Base-by-base conservation (phyloP, 805 yeast species). In the Kodamaea kakaduensis region DNA sequence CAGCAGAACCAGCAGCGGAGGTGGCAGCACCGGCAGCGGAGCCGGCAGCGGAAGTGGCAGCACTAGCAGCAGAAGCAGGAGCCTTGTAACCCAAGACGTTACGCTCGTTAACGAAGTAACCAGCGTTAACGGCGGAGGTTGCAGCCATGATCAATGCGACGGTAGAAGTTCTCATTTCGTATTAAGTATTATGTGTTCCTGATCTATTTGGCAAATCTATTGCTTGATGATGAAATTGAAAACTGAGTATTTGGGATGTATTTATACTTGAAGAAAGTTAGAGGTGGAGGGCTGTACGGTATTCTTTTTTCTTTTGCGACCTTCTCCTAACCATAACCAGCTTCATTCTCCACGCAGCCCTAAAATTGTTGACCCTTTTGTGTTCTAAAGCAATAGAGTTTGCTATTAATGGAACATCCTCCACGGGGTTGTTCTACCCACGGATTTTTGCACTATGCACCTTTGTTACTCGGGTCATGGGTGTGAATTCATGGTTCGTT, bases 21-120 rank as follows among this genome's bases (percentile, higher is more conserved):
- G 24, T 6, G n/a, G 29, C 18, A 36, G 47, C 14, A 41, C 51
- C 50, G 56, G 53, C 31, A 47, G 47, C 44, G 24, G 51, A 35
- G 61, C 61, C 4, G 61, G 38, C 36, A 30, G 32, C 35, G 17
- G 29, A 18, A 12, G 31, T 30, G 31, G 40, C 25, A 23, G 29
- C 18, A 10, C 19, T 5, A 29, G 24, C 32, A n/a, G 16, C 24
- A 29, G 18, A 13, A 17, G 24, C 32, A 17, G 13, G 24, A 10
- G 29, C 29, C 10, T 12, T 26, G 29, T 26, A 26, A 7, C 29
- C 29, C 29, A 26, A 26, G 17, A 26, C 29, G 19, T 26, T 26
- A 10, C 29, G 19, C 17, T 26, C 26, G 29, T 32, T 17, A 10
- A 16, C 35, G 17, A 32, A 32, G 21, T 32, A 12, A 59, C 63